Percentiles rank a stretch among this genome's conserved stretches.
phyloP scores from a whole-genome alignment of 768 basidiomycete genomes.

The Tylopilus sp. region DNA sequence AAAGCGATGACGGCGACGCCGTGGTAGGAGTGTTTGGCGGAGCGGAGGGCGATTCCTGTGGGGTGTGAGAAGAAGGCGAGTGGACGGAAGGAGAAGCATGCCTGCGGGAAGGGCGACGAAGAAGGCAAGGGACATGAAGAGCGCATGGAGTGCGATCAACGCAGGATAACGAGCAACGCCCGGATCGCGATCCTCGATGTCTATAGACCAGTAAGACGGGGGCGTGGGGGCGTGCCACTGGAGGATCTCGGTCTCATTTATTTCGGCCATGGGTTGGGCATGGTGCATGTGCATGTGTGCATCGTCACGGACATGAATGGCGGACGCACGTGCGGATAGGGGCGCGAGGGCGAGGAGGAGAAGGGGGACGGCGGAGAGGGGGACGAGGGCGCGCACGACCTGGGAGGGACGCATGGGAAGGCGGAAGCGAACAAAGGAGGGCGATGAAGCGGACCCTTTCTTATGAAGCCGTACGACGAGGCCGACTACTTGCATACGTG shows the following conservation, averaged over 20 bases:
- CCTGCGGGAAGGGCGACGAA: slow-evolving; percentile 80
- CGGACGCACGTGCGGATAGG: slow-evolving; percentile 16
- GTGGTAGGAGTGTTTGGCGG: slow-evolving; percentile 67
- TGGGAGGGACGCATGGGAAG: slow-evolving; percentile 8
- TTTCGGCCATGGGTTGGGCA: slow-evolving; percentile 48
- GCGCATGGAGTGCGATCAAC: slow-evolving; percentile 70
- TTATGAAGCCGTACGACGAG: slow-evolving; percentile 17
- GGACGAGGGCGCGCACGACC: background rate
- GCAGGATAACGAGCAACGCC: slow-evolving; percentile 52
- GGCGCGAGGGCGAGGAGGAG: slow-evolving; percentile 14
- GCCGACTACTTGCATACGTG: too few relatives aligned
- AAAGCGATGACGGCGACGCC: slow-evolving; percentile 58
- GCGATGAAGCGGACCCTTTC: background rate
- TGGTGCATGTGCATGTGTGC: slow-evolving; percentile 47
- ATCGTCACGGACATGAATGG: slow-evolving; percentile 22
- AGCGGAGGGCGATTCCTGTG: slow-evolving; percentile 76
- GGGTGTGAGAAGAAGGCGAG: background rate
- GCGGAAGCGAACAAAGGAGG: background rate
- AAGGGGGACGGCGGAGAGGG: background rate
- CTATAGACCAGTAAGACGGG: slow-evolving; percentile 79
- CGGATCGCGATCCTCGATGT: slow-evolving; percentile 54
- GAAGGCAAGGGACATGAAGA: slow-evolving; percentile 76
- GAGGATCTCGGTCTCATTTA: slow-evolving; percentile 78
- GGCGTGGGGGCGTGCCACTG: slow-evolving; percentile 66
- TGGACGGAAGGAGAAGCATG: slow-evolving; percentile 36